These are phyloP conservation scores for Xylaria sp. DNA, from an alignment of 2,329 filamentous ascomycete species.

Conservation along the genomic window DNA sequence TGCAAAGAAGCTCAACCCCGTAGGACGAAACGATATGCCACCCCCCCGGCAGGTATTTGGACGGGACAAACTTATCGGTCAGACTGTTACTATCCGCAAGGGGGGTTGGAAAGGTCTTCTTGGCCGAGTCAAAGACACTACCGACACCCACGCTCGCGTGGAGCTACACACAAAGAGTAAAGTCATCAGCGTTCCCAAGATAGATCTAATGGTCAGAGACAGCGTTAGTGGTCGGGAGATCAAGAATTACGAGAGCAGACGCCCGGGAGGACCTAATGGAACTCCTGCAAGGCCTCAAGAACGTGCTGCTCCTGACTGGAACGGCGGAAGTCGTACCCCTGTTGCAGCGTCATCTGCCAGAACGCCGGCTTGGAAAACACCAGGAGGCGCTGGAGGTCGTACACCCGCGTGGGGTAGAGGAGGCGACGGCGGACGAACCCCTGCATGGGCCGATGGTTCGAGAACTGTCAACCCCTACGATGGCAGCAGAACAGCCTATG, in stretches of 20 bases:
- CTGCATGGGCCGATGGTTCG: slow-evolving; percentile 76
- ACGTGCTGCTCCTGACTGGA: slow-evolving; percentile 65
- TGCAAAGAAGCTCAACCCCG: slow-evolving; percentile 78
- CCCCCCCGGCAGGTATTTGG: slow-evolving; percentile 80
- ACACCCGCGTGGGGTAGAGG: slow-evolving; percentile 72
- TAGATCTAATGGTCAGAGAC: slow-evolving; percentile 87
- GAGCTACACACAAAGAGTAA: slow-evolving; percentile 96
- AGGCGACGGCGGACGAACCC: slow-evolving; percentile 71
- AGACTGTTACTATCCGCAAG: slow-evolving; percentile 88
- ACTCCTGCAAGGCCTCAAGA: slow-evolving; percentile 60
- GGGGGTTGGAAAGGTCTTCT: slow-evolving; percentile 92
- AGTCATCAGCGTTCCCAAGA: slow-evolving; percentile 84
- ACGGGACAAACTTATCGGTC: slow-evolving; percentile 85
- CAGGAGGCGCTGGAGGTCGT: slow-evolving; percentile 64
- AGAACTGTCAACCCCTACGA: slow-evolving; percentile 77
- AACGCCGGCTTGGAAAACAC: slow-evolving; percentile 80
- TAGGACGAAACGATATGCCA: slow-evolving; percentile 65
- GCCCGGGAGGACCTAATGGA: slow-evolving; percentile 57
- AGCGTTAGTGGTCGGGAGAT: slow-evolving; percentile 81
- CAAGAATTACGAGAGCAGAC: slow-evolving; percentile 69
- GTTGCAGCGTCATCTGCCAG: slow-evolving; percentile 71
- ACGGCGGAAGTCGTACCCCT: slow-evolving; percentile 75
- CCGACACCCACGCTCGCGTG: slow-evolving; percentile 84
- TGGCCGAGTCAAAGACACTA: slow-evolving; percentile 95
- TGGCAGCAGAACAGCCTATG: slow-evolving; percentile 81